These are phyloP conservation scores for Platanus orientalis DNA, from an alignment of 164 flowering plant genomes.

Conservation along the genomic window DNA sequence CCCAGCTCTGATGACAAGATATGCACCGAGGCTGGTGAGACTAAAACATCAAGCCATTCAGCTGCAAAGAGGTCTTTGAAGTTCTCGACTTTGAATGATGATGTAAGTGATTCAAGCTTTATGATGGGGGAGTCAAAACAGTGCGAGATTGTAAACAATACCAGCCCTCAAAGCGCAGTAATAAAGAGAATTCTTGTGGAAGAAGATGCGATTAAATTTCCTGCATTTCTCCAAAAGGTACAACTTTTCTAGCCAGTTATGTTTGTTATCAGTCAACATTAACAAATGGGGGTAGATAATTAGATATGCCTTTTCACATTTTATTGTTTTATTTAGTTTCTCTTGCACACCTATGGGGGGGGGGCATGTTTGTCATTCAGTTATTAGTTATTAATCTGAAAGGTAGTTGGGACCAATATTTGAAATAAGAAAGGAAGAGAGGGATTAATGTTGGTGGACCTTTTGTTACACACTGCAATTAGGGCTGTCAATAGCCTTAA, in stretches of 20 bases:
- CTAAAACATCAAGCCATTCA: conserved; percentile 14
- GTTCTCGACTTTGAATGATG: conserved; percentile 33
- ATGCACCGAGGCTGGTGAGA: conserved; percentile 9
- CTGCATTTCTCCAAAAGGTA: conserved; percentile 23
- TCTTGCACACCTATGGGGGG: background rate
- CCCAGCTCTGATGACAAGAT: conserved; percentile 30
- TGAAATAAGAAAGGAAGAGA: background rate
- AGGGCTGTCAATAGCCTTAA: no score
- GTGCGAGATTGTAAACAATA: background rate
- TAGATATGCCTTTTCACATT: background rate
- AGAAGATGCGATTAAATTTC: conserved; percentile 7
- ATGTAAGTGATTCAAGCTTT: conserved; percentile 11
- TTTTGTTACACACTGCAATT: no score
- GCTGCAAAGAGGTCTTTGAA: conserved; percentile 46
- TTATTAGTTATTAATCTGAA: background rate
- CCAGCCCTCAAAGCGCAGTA: conserved; percentile 3
- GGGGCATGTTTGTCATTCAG: background rate
- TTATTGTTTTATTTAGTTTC: background rate
- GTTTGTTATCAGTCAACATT: background rate
- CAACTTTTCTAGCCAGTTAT: background rate
- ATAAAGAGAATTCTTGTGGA: conserved; percentile 8
- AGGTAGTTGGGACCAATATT: background rate
- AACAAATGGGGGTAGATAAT: background rate
- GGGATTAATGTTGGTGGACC: background rate
- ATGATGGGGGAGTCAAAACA: conserved; percentile 6